Percentiles rank a stretch among this genome's conserved stretches.
phyloP scores from a whole-genome alignment of 2,329 filamentous ascomycete genomes.

The Sclerotinia minor region DNA sequence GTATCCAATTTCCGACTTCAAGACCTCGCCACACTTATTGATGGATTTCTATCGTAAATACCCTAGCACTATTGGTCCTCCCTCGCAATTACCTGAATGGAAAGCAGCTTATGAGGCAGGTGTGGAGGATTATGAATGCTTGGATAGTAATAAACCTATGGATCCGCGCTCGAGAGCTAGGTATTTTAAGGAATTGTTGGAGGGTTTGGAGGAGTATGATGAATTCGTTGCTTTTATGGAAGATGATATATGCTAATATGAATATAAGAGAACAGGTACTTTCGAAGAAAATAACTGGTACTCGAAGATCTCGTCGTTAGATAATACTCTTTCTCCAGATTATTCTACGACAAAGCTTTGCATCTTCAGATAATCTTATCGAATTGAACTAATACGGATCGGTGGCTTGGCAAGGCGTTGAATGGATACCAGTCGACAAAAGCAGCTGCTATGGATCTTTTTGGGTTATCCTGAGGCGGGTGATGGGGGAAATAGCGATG shows the following conservation, averaged over 20 bases:
- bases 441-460: too few relatives aligned
- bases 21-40: not conserved
- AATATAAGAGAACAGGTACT: not conserved
- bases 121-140: conserved; percentile 10
- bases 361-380: not conserved
- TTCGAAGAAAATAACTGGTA: not conserved
- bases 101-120: not conserved
- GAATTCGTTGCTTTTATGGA: fast-evolving
- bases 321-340: not conserved
- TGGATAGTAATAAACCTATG: not conserved
- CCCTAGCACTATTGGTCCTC: not conserved
- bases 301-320: not conserved
- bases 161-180: not conserved
- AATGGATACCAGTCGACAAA: too few relatives aligned
- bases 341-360: not conserved
- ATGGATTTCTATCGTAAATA: not conserved
- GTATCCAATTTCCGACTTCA: conserved; percentile 10
- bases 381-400: too few relatives aligned
- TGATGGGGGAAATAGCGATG: too few relatives aligned
- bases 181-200: not conserved
- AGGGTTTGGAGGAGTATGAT: not conserved
- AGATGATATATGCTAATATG: not conserved
- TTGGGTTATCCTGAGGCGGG: too few relatives aligned
- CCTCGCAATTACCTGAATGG: not conserved
- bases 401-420: not conserved